These are phyloP conservation scores for Agastache rugosa DNA, from an alignment of 257 asterid genomes.

Conservation along the genomic window DNA sequence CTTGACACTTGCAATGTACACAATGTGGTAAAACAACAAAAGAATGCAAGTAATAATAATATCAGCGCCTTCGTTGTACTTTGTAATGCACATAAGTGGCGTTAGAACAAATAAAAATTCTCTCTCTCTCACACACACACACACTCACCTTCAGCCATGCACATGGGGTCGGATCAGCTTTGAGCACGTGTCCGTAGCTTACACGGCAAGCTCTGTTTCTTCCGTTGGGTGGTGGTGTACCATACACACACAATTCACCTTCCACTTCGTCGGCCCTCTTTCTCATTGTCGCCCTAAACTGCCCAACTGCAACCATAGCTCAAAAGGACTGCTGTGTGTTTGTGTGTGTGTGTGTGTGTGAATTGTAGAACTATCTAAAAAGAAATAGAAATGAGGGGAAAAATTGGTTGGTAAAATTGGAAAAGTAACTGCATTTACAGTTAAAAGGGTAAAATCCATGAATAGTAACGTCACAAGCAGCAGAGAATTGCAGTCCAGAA, in stretches of 20 bases:
- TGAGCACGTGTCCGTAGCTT: slow-evolving; percentile 52
- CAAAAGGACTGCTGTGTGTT: neutral
- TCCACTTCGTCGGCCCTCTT: slow-evolving; percentile 1
- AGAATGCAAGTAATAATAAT: slow-evolving; percentile 17
- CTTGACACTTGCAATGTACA: neutral
- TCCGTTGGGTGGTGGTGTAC: slow-evolving; percentile 28
- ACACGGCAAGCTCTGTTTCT: slow-evolving; percentile 49
- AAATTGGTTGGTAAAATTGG: slow-evolving; percentile 18
- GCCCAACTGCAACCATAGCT: slow-evolving; percentile 21
- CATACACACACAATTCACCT: neutral
- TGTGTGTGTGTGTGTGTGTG: neutral
- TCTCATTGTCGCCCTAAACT: slow-evolving; percentile 10
- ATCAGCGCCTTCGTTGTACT: slow-evolving; percentile 29
- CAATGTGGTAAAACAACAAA: slow-evolving; percentile 15
- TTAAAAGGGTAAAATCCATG: slow-evolving; percentile 38
- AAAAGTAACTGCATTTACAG: slow-evolving; percentile 30
- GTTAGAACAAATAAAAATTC: neutral
- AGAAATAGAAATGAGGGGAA: slow-evolving; percentile 1
- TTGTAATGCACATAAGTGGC: slow-evolving; percentile 14
- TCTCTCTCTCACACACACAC: slow-evolving; percentile 3
- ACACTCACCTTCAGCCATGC: slow-evolving; percentile 25
- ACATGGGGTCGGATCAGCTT: slow-evolving; percentile 43
- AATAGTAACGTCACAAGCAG: slow-evolving; percentile 37
- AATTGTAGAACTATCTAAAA: neutral
- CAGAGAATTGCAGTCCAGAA: slow-evolving; percentile 37